Percentiles rank a stretch among this genome's conserved stretches.
phyloP scores from a whole-genome alignment of 208 protist species.

The Wallacemonas sp. region DNA sequence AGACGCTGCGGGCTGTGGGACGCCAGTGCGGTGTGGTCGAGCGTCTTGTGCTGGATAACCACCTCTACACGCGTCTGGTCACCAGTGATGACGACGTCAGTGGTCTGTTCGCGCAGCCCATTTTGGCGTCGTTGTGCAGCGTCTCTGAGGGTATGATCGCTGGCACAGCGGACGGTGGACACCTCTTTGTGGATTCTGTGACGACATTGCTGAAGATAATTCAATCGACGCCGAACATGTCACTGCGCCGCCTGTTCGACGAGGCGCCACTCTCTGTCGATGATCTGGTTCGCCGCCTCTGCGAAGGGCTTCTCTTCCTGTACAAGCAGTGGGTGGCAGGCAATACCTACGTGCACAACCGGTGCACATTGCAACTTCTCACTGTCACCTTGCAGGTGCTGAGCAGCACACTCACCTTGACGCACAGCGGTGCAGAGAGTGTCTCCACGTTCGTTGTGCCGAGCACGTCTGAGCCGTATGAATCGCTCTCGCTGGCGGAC shows the following conservation, averaged over 20 bases:
- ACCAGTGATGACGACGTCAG: neutral
- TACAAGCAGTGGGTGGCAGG: constrained; percentile 4
- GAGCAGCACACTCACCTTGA: neutral
- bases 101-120: constrained; percentile 14
- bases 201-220: neutral
- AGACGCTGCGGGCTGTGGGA: constrained; percentile 11
- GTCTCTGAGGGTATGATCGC: neutral
- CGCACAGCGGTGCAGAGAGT: neutral
- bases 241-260: constrained; percentile 3
- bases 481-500: neutral
- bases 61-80: constrained; percentile 15
- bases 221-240: neutral
- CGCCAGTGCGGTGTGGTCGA: constrained; percentile 11
- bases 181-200: neutral
- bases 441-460: neutral
- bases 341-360: constrained; percentile 5
- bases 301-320: constrained; percentile 7
- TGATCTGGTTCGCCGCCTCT: constrained; percentile 1
- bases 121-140: constrained; percentile 1
- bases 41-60: constrained; percentile 16
- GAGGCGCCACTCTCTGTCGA: neutral
- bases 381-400: neutral
- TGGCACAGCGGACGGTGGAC: neutral
- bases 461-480: constrained; percentile 5
- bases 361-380: neutral